Percentiles rank a stretch among this genome's conserved stretches.
These are phyloP conservation scores for Elymus sibiricus DNA, from an alignment of 176 grass and related monocot genomes.

Conservation along the genomic window DNA sequence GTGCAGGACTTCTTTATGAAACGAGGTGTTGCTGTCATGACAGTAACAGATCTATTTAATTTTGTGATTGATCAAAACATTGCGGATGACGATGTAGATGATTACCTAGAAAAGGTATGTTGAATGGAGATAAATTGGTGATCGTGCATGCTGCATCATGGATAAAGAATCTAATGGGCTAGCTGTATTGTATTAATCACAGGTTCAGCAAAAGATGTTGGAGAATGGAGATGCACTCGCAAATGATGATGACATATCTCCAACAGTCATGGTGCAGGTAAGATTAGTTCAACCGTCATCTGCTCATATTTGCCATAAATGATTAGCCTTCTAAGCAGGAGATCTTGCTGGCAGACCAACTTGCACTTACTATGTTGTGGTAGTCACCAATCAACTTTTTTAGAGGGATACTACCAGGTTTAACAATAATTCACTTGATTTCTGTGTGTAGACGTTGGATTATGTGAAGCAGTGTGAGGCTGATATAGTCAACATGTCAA, in stretches of 20 bases:
- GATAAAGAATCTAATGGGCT: background rate
- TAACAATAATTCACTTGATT: background rate
- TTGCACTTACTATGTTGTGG: background rate
- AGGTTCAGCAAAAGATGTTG: slow-evolving; percentile 79
- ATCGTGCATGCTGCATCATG: no score
- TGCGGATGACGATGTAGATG: slow-evolving; percentile 73
- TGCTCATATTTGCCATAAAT: background rate
- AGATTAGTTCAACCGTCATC: background rate
- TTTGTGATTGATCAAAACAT: slow-evolving; percentile 86
- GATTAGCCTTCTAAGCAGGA: no score
- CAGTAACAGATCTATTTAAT: slow-evolving; percentile 75
- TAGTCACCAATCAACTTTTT: no score
- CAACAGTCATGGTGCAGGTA: slow-evolving; percentile 84
- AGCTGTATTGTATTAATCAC: slow-evolving; percentile 22
- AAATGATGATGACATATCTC: slow-evolving; percentile 61
- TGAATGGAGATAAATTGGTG: slow-evolving; percentile 10
- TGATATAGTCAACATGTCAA: slow-evolving; percentile 73
- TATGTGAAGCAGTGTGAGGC: slow-evolving; percentile 86
- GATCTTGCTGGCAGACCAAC: no score
- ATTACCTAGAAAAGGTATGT: no score
- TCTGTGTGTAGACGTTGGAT: slow-evolving; percentile 40
- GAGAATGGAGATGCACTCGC: slow-evolving; percentile 48
- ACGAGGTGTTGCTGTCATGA: slow-evolving; percentile 74
- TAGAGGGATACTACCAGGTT: no score
- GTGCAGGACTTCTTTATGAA: slow-evolving; percentile 87